These are phyloP conservation scores for Casuarina cunninghamiana DNA, from an alignment of 306 rosid species.

Conservation along the genomic window DNA sequence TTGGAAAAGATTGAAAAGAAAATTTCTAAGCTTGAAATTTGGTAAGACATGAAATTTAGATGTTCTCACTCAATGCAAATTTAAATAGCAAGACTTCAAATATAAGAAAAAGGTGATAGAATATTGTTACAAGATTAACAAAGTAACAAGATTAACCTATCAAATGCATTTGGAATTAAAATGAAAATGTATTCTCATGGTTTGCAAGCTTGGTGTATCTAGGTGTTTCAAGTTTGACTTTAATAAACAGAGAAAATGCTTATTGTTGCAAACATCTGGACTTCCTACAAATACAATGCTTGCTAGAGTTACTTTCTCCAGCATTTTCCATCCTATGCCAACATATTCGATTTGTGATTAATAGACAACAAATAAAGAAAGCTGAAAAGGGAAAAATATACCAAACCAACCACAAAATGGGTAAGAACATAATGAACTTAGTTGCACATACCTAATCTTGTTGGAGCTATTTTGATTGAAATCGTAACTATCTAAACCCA, in stretches of 20 bases:
- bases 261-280: slow-evolving; percentile 95
- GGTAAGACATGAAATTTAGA: too few relatives aligned
- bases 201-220: not conserved
- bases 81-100: not conserved
- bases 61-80: too few relatives aligned
- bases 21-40: not conserved
- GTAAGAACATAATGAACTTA: slow-evolving; percentile 1
- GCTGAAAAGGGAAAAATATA: not conserved
- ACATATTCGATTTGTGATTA: slow-evolving; percentile 39
- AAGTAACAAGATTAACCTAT: not conserved
- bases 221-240: slow-evolving; percentile 1
- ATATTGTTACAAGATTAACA: not conserved
- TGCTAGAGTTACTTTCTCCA: slow-evolving; percentile 67
- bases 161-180: not conserved
- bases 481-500: slow-evolving; percentile 50
- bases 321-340: slow-evolving; percentile 65
- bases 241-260: slow-evolving; percentile 17
- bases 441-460: slow-evolving; percentile 65
- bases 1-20: slow-evolving; percentile 11
- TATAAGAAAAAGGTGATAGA: not conserved
- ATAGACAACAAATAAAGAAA: slow-evolving; percentile 25
- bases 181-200: too few relatives aligned
- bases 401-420: not conserved
- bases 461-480: slow-evolving; percentile 68
- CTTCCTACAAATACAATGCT: slow-evolving; percentile 88